Evolutionary conservation across 2,329 filamentous ascomycete genomes (phyloP), one percentile per base, ranked within the genome.

Genomic region (Tympanopsis confertula): DNA sequence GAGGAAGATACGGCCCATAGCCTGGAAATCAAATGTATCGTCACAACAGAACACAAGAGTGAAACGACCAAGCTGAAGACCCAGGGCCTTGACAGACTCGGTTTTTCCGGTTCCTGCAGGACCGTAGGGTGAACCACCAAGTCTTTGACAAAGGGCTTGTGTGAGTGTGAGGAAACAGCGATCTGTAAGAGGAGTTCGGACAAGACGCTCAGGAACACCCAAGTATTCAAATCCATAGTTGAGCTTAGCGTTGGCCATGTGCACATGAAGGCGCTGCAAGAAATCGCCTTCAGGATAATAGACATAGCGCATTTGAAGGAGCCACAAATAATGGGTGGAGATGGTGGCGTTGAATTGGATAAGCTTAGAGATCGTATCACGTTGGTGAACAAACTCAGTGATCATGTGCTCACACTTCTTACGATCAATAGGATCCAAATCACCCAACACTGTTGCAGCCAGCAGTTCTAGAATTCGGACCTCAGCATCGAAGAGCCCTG

Each of bases 1-100:
- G 24, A 98, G 71, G 73, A 99, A 98, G 50, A 99, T 99, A 48
- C 91, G 86, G 13, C 93, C 93, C 91, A 99, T 98, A 37, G 91
- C 91, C 54, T 98, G 91, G 69, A 96, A 98, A 59, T 99, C 91
- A 52, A 99, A 99, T 0, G 91, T 98, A 61, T 98, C 91, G 55
- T 99, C 91, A 65, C 91, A 99, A 59, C 93, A 98, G 67, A 99
- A 98, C 19, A 99, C 93, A 19, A 99, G 75, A 2, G 93, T 98
- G 58, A 98, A 99, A 42, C 93, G 81, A 55, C 91, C 93, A 39
- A 99, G 78, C 57, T 98, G 88, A 3, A 98, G 74, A 67, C 91
- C 93, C 19, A 99, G 73, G 15, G 91, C 91, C 62, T 99, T 99
- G 57, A 99, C 91, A 2, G 91, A 98, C 56, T 99, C 91, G 0